Conservation (phyloP, 257 asterid species). For the Capsicum rhomboideum region DNA sequence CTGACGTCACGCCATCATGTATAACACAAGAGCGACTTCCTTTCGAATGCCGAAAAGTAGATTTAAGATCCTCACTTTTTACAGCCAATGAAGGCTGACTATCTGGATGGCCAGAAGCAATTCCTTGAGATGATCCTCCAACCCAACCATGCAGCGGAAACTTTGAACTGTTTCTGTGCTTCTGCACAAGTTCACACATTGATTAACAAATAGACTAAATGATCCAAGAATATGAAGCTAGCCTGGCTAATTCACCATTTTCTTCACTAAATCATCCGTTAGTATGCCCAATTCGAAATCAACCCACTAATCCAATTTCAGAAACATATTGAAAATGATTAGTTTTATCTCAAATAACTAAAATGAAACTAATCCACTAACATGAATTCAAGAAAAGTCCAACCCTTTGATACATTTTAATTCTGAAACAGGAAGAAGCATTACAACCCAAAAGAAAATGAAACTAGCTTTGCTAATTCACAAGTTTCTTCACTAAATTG, state of each 20-base stretch:
- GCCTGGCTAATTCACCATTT: neutral
- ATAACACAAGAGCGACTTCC: conserved; percentile 20
- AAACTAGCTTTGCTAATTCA: neutral
- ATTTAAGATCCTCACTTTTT: conserved; percentile 19
- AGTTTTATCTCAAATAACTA: neutral
- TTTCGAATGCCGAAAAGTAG: conserved; percentile 24
- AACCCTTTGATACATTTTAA: neutral
- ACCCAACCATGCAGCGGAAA: conserved; percentile 59
- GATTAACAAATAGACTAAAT: neutral
- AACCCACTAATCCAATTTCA: neutral
- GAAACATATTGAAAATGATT: neutral
- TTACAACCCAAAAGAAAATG: neutral
- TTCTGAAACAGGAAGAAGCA: neutral
- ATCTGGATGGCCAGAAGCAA: conserved; percentile 28
- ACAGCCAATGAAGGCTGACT: conserved; percentile 20
- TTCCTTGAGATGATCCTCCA: conserved; percentile 50
- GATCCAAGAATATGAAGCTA: neutral
- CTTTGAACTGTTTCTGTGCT: conserved; percentile 76
- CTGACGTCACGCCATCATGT: conserved; percentile 15
- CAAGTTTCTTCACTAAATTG: neutral
- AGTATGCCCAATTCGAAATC: neutral
- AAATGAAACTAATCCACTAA: neutral
- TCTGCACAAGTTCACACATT: conserved; percentile 35
- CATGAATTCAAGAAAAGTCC: neutral
- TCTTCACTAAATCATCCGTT: neutral